These are phyloP conservation scores for Mediolabrus comicus DNA, from an alignment of 108 stramenopile species.

Conservation along the genomic window DNA sequence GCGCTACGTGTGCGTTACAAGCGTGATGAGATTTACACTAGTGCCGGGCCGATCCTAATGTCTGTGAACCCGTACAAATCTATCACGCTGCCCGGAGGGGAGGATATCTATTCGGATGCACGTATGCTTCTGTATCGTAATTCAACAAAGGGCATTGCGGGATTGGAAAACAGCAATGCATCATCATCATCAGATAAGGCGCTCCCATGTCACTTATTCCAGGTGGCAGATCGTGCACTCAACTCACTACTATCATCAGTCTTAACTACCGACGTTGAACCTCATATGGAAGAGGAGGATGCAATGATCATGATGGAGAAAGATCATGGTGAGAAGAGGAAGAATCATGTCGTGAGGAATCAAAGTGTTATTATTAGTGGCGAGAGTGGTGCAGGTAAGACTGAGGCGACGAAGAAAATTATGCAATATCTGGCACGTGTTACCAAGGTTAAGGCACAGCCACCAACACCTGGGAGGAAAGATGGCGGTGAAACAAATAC, in stretches of 20 bases:
- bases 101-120: constrained; percentile 73
- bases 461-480: background rate
- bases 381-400: constrained; percentile 93
- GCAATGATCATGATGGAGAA: constrained; percentile 45
- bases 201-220: constrained; percentile 83
- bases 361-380: constrained; percentile 89
- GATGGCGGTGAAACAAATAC: background rate
- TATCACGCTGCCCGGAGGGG: constrained; percentile 43
- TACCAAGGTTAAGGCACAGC: constrained; percentile 38
- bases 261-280: constrained; percentile 13
- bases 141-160: constrained; percentile 1
- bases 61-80: constrained; percentile 94
- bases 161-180: background rate
- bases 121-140: constrained; percentile 72
- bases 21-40: constrained; percentile 92
- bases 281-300: constrained; percentile 60
- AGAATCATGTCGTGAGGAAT: constrained; percentile 45
- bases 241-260: constrained; percentile 64
- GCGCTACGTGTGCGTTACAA: constrained; percentile 84
- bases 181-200: constrained; percentile 17
- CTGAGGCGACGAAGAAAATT: constrained; percentile 94
- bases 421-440: constrained; percentile 93
- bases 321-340: constrained; percentile 31
- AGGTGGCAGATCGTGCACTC: constrained; percentile 86
- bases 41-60: constrained; percentile 93